Percentiles rank a stretch among this genome's conserved stretches.
Conservation (phyloP, 1,284 basidiomycete genomes). For the Acaromyces ingoldii region DNA sequence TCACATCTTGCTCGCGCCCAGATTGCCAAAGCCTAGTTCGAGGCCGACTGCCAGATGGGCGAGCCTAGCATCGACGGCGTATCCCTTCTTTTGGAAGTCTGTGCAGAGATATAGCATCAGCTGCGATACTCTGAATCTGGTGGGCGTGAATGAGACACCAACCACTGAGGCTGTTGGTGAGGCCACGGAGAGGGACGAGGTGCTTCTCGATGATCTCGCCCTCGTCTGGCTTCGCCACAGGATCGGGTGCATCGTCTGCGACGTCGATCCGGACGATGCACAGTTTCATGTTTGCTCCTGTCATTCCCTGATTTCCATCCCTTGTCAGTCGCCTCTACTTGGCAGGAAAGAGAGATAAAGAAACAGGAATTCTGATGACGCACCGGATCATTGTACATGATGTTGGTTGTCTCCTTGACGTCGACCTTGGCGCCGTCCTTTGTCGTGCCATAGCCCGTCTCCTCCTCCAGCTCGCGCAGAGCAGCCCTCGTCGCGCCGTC, state of each 20-base stretch:
- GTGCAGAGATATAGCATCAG: slow-evolving; percentile 1
- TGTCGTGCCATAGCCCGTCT: slow-evolving; percentile 46
- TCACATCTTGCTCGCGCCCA: neutral
- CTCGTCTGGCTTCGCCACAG: slow-evolving; percentile 46
- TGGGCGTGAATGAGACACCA: slow-evolving; percentile 5
- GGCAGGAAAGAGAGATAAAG: neutral
- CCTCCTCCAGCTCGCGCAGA: slow-evolving; percentile 42
- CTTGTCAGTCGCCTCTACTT: neutral
- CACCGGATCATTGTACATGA: slow-evolving; percentile 43
- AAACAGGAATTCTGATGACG: neutral
- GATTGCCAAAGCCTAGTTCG: slow-evolving; percentile 12
- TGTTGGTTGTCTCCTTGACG: slow-evolving; percentile 28
- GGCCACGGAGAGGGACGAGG: slow-evolving; percentile 35
- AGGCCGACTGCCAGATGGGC: slow-evolving; percentile 45
- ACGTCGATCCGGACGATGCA: slow-evolving; percentile 40
- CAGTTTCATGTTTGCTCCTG: slow-evolving; percentile 45
- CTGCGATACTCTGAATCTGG: neutral
- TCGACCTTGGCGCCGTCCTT: slow-evolving; percentile 28
- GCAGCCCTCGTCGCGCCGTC: slow-evolving; percentile 42
- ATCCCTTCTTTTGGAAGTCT: slow-evolving; percentile 37
- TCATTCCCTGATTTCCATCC: slow-evolving; percentile 23
- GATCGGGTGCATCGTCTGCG: slow-evolving; percentile 37
- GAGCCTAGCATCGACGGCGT: slow-evolving; percentile 43
- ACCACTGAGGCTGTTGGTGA: slow-evolving; percentile 34
- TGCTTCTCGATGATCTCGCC: slow-evolving; percentile 49